Percentiles rank a stretch among this genome's conserved stretches.
phyloP scores from a whole-genome alignment of 169 alveolate species.

The Cryptosporidium bovis region DNA sequence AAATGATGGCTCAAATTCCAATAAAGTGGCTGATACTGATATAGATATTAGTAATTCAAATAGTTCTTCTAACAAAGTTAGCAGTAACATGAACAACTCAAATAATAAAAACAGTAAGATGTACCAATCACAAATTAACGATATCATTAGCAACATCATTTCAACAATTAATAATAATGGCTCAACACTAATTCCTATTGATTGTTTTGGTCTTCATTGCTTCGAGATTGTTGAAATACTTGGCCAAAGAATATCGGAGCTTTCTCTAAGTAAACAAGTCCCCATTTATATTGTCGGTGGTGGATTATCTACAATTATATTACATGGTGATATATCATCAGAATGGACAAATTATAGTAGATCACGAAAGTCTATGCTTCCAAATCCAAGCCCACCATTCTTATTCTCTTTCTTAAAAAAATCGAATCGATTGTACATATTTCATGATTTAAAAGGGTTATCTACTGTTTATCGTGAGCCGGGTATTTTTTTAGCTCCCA shows the following conservation, averaged over 20 bases:
- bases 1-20: too few species aligned
- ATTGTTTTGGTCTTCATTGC: slow-evolving; percentile 42
- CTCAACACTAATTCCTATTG: slow-evolving; percentile 46
- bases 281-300: slow-evolving; percentile 70
- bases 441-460: slow-evolving; percentile 38
- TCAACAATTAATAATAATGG: slow-evolving; percentile 46
- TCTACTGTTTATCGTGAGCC: slow-evolving; percentile 74
- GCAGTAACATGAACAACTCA: not conserved
- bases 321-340: slow-evolving; percentile 49
- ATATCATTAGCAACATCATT: slow-evolving; percentile 8
- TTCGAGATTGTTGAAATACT: slow-evolving; percentile 53
- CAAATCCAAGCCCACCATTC: slow-evolving; percentile 71
- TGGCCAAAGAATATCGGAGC: slow-evolving; percentile 64
- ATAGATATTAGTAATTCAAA: not conserved
- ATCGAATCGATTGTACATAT: slow-evolving; percentile 47
- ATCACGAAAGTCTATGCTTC: slow-evolving; percentile 55
- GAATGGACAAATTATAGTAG: slow-evolving; percentile 60
- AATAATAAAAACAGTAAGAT: not conserved
- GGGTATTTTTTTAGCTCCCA: slow-evolving; percentile 50
- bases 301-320: slow-evolving; percentile 46
- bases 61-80: not conserved
- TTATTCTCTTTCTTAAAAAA: slow-evolving; percentile 39
- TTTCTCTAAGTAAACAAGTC: slow-evolving; percentile 26
- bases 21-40: not conserved
- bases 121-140: slow-evolving; percentile 19